These are phyloP conservation scores for Chaetomium strumarium DNA, from an alignment of 2,329 filamentous ascomycete genomes.

Conservation along the genomic window DNA sequence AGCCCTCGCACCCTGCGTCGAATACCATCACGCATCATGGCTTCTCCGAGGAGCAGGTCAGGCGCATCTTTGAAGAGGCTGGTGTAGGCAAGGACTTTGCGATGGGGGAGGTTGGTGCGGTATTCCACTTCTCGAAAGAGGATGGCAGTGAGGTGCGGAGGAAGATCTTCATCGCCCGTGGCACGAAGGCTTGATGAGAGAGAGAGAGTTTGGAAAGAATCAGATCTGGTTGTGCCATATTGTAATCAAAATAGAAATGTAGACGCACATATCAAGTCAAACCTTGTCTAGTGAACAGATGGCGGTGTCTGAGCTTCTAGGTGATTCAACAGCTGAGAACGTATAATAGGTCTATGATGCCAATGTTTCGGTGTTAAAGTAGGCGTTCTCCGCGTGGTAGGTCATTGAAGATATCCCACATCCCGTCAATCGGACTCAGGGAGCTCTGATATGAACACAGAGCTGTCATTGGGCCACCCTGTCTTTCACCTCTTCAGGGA, in stretches of 20 bases:
- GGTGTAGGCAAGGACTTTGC: slow-evolving; percentile 53
- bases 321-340: too few relatives aligned
- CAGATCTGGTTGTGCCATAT: neutral
- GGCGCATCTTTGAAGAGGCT: slow-evolving; percentile 56
- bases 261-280: too few relatives aligned
- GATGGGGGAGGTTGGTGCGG: slow-evolving; percentile 37
- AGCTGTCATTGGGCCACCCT: neutral
- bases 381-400: too few relatives aligned
- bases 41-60: slow-evolving; percentile 56
- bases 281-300: too few relatives aligned
- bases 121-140: slow-evolving; percentile 28
- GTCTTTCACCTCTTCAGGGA: slow-evolving; percentile 1
- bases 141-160: slow-evolving; percentile 34
- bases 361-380: too few relatives aligned
- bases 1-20: slow-evolving; percentile 20
- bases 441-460: too few relatives aligned
- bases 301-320: too few relatives aligned
- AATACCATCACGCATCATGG: slow-evolving; percentile 60
- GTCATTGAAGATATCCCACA: too few relatives aligned
- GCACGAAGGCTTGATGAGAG: slow-evolving; percentile 33
- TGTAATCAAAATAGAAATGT: too few relatives aligned
- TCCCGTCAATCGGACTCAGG: too few relatives aligned
- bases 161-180: slow-evolving; percentile 46
- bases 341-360: too few relatives aligned
- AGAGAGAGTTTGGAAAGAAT: neutral